Base-by-base conservation (phyloP, 2,329 filamentous ascomycete genomes). In the Elsinoe necatrix region DNA sequence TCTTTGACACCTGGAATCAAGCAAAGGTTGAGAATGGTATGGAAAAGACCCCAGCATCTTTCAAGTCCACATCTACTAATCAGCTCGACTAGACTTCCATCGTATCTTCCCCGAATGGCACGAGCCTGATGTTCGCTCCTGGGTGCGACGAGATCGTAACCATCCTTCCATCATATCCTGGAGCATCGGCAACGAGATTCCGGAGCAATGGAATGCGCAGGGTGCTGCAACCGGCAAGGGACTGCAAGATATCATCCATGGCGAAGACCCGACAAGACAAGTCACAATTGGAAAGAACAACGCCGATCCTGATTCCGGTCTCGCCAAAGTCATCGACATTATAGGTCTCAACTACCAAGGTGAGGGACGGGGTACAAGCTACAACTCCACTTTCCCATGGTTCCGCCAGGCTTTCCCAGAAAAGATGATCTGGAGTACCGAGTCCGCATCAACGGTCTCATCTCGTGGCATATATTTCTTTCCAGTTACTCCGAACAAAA, bases 341-440 rank as follows among this genome's bases (percentile, higher is more conserved):
- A 65, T 76, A n/a, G 72, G 73, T 16, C 63, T 81, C 4, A 81
- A 81, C 66, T 82, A 81, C 65, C 78, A 81, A 61, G 79, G 78
- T 52, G 76, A 78, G 51, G 78, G 78, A 1, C 57, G 64, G 9
- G 68, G 71, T 14, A 68, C 66, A 42, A 60, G 63, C n/a, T 66
- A 62, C 2, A 23, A 63, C 8, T 65, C 69, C 0, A 57, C 61
- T 6, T 80, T 75, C 61, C 67, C 70, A 1, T 60, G 43, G 54
- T 81, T 79, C 66, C 75, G 75, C 62, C 59, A 63, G 18, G 64
- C 63, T 2, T 78, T 71, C 60, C 77, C 76, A 0, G 63, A 74
- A 48, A 80, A 79, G 65, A 69, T 80, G 64, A 66, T 79, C 58
- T 69, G 70, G 59, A 65, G 64, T 48, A 72, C 64, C 58, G 76